Evolutionary conservation across 768 basidiomycete species (phyloP).

Genomic region (Leccinum imitatum): DNA sequence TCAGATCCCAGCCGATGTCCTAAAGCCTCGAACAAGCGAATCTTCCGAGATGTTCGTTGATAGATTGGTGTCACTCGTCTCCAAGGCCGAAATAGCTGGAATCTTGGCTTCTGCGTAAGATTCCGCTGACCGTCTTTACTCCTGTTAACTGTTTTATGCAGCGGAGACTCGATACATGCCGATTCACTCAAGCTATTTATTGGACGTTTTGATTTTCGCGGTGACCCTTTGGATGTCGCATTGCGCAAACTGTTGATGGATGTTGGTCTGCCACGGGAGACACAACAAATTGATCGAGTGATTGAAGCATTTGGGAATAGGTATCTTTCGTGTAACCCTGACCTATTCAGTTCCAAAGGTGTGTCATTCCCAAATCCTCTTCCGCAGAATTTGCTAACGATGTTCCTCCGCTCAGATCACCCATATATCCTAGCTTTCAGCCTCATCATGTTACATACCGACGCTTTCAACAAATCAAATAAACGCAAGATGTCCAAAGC

Average conservation of each 20-base stretch:
- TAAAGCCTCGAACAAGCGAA: slow-evolving; percentile 62
- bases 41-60: slow-evolving; percentile 67
- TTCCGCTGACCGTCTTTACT: slow-evolving; percentile 4
- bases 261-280: slow-evolving; percentile 88
- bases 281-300: slow-evolving; percentile 97
- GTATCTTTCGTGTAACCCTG: slow-evolving; percentile 82
- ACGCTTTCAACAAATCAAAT: slow-evolving; percentile 97
- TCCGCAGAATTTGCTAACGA: background rate
- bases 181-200: slow-evolving; percentile 73
- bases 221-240: slow-evolving; percentile 88
- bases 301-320: slow-evolving; percentile 92
- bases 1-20: slow-evolving; percentile 44
- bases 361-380: slow-evolving; percentile 15
- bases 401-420: slow-evolving; percentile 56
- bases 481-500: slow-evolving; percentile 96
- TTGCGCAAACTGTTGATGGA: slow-evolving; percentile 89
- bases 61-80: slow-evolving; percentile 62
- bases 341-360: slow-evolving; percentile 78
- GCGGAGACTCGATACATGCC: slow-evolving; percentile 68
- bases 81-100: slow-evolving; percentile 75
- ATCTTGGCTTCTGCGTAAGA: slow-evolving; percentile 79
- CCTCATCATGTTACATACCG: slow-evolving; percentile 97
- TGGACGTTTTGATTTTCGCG: slow-evolving; percentile 70
- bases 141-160: slow-evolving; percentile 32
- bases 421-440: slow-evolving; percentile 97